These are phyloP conservation scores for Trichoderma oligosporum DNA, from an alignment of 2,329 filamentous ascomycete genomes.

Conservation along the genomic window DNA sequence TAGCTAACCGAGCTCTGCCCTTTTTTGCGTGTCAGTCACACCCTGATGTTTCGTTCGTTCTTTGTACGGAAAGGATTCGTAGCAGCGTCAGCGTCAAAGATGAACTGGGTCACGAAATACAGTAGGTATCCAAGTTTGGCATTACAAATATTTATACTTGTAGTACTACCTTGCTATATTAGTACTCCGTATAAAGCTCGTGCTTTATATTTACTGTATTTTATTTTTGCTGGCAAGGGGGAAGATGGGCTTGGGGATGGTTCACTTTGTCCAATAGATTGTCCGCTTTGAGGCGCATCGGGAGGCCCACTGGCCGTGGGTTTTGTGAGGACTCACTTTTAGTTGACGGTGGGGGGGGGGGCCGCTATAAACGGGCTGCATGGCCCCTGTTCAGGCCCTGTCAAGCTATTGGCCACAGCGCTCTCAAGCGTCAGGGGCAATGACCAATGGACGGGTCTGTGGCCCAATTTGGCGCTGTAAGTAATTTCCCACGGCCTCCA, in stretches of 20 bases:
- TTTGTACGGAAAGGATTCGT: no score
- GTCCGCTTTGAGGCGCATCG: conserved; percentile 6
- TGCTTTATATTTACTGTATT: no score
- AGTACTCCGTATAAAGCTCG: neutral
- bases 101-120: no score
- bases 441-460: neutral
- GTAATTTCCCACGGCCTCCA: conserved; percentile 15
- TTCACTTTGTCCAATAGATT: neutral
- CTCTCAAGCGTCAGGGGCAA: conserved; percentile 16
- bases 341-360: neutral
- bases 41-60: no score
- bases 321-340: neutral
- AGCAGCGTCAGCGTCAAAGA: no score
- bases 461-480: neutral
- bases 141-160: no score
- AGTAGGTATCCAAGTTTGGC: no score
- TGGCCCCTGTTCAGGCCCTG: neutral
- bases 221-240: conserved; percentile 4
- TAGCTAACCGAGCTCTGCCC: no score
- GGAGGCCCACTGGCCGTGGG: conserved; percentile 1
- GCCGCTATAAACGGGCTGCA: conserved; percentile 11
- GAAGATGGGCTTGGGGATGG: neutral
- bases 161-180: no score
- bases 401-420: conserved; percentile 7
- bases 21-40: no score